Percentiles rank a stretch among this genome's conserved stretches.
These are phyloP conservation scores for Calophaca sinica DNA, from an alignment of 306 rosid species.

Conservation along the genomic window DNA sequence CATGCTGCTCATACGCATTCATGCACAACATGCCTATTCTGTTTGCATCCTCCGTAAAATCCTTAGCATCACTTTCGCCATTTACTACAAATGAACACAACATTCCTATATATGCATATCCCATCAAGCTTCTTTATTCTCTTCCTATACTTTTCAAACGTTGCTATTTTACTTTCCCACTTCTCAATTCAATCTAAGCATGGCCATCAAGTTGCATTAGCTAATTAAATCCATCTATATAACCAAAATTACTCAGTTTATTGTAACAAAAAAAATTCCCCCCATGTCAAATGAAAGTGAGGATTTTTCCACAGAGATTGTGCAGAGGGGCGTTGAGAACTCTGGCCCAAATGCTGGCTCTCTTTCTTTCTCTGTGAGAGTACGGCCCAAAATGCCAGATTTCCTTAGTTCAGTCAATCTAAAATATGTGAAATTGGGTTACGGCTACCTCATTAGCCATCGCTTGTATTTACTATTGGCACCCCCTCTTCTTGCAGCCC, in stretches of 20 bases:
- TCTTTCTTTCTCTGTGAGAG: constrained; percentile 53
- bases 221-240: not conserved
- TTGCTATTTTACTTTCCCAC: constrained; percentile 8
- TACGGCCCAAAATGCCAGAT: constrained; percentile 55
- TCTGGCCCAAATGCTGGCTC: constrained; percentile 49
- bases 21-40: constrained; percentile 52
- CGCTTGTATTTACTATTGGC: constrained; percentile 45
- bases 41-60: constrained; percentile 38
- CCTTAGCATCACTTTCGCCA: constrained; percentile 33
- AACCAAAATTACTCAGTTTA: not conserved
- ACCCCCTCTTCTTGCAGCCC: constrained; percentile 46
- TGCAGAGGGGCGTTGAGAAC: constrained; percentile 42
- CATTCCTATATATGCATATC: constrained; percentile 31
- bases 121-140: constrained; percentile 27
- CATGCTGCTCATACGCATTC: constrained; percentile 51
- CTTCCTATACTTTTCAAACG: constrained; percentile 26
- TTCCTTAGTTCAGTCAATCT: constrained; percentile 59
- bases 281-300: constrained; percentile 55
- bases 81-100: not conserved
- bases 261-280: not conserved
- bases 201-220: not conserved
- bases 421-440: constrained; percentile 60
- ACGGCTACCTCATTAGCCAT: constrained; percentile 53
- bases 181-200: not conserved
- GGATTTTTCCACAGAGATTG: constrained; percentile 56